Evolutionary conservation across 2,329 filamentous ascomycete species (phyloP).

Genomic region (Cercospora sesami): DNA sequence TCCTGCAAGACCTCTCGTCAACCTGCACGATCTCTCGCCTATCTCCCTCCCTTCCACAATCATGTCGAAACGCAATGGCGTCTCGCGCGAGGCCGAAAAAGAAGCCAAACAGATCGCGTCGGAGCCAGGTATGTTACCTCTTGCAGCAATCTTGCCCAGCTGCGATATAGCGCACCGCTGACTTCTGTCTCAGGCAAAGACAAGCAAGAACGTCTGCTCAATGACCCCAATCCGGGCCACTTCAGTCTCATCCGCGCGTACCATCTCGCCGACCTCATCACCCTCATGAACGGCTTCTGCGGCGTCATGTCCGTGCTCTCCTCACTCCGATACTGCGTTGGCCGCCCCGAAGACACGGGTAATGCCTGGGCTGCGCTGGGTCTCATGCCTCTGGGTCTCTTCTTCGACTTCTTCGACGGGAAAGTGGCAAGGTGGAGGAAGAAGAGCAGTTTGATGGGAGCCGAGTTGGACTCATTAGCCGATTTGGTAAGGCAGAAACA

Average conservation of each 20-base stretch:
- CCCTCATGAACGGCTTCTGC: conserved; percentile 84
- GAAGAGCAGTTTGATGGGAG: conserved; percentile 97
- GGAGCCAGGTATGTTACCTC: conserved; percentile 46
- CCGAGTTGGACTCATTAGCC: conserved; percentile 92
- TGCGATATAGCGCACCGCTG: background rate
- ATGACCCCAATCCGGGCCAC: conserved; percentile 65
- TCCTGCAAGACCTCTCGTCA: conserved; percentile 4
- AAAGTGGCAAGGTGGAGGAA: conserved; percentile 94
- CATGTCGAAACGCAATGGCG: conserved; percentile 66
- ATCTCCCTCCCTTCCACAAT: conserved; percentile 11
- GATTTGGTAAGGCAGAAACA: conserved; percentile 66
- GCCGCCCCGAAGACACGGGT: conserved; percentile 57
- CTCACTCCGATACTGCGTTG: conserved; percentile 88
- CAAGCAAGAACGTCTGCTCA: conserved; percentile 74
- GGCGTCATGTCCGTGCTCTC: conserved; percentile 95
- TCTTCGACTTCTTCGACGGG: conserved; percentile 98
- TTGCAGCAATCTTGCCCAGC: background rate
- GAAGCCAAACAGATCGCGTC: conserved; percentile 40
- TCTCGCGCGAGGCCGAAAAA: conserved; percentile 53
- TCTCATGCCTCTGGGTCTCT: conserved; percentile 88
- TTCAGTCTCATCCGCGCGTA: conserved; percentile 63
- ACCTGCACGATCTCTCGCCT: background rate
- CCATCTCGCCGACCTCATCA: conserved; percentile 77
- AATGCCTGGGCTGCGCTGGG: conserved; percentile 80
- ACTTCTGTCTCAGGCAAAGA: conserved; percentile 56